phyloP scores from a whole-genome alignment of 805 yeast genomes.

The Lipomyces yamadae region DNA sequence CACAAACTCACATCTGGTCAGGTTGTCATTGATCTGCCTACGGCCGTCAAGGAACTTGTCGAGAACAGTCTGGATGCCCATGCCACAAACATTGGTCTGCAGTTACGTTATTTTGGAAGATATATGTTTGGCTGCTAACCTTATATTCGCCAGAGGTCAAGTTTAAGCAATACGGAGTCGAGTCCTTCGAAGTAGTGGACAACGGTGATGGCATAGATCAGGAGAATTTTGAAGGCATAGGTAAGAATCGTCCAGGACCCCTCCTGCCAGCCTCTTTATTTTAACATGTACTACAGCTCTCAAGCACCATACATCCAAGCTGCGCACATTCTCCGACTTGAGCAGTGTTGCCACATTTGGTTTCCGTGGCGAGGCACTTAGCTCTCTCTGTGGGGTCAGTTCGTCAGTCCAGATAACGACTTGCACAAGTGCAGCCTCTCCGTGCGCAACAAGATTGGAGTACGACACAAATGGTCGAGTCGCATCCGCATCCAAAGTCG shows the following conservation, averaged over 20 bases:
- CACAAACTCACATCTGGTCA: constrained; percentile 89
- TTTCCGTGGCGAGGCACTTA: constrained; percentile 74
- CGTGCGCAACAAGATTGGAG: constrained; percentile 61
- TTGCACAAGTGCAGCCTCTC: constrained; percentile 51
- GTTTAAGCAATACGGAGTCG: constrained; percentile 74
- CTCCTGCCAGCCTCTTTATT: neutral
- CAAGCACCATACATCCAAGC: constrained; percentile 62
- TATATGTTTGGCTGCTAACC: neutral
- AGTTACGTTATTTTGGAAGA: neutral
- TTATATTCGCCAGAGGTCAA: constrained; percentile 53
- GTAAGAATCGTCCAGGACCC: constrained; percentile 9
- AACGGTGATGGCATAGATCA: constrained; percentile 72
- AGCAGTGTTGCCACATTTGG: constrained; percentile 56
- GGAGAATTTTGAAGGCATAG: constrained; percentile 55
- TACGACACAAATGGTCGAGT: constrained; percentile 64
- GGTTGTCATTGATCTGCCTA: constrained; percentile 77
- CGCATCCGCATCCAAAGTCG: constrained; percentile 44
- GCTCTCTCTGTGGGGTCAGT: constrained; percentile 55
- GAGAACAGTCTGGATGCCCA: constrained; percentile 87
- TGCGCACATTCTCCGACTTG: constrained; percentile 49
- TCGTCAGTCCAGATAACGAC: constrained; percentile 56
- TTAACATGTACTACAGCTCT: constrained; percentile 39
- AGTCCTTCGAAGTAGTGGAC: constrained; percentile 70
- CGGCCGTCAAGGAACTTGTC: constrained; percentile 81
- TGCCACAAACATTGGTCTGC: constrained; percentile 56